phyloP scores from a whole-genome alignment of 2,329 filamentous ascomycete species.

The Xylaria sp. region DNA sequence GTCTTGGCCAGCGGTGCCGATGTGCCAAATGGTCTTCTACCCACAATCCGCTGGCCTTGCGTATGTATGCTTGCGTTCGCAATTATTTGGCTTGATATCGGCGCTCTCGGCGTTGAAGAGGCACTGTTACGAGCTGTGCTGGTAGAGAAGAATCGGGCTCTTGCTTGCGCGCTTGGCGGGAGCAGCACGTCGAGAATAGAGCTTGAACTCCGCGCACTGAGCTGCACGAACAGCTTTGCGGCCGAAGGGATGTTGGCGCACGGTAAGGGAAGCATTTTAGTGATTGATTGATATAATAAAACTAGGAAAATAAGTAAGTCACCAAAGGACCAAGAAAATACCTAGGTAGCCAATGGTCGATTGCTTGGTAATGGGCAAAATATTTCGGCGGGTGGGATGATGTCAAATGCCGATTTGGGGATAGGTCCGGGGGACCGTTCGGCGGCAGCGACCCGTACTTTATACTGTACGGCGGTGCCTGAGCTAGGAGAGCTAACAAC shows the following conservation, averaged over 20 bases:
- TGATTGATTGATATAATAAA: not conserved
- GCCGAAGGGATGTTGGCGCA: slow-evolving; percentile 54
- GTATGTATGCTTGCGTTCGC: slow-evolving; percentile 4
- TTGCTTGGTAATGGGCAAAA: slow-evolving; percentile 30
- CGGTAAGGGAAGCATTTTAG: slow-evolving; percentile 43
- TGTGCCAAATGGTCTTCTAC: slow-evolving; percentile 23
- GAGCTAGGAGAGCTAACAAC: not conserved
- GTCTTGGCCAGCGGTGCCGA: slow-evolving; percentile 53
- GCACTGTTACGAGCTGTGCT: slow-evolving; percentile 44
- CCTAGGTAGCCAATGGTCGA: no score
- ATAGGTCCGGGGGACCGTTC: not conserved
- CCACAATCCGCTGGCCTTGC: not conserved
- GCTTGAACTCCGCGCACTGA: slow-evolving; percentile 41
- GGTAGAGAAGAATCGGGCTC: slow-evolving; percentile 43
- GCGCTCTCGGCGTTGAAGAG: not conserved
- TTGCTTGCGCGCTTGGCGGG: slow-evolving; percentile 42
- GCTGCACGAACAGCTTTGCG: slow-evolving; percentile 50
- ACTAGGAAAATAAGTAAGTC: no score
- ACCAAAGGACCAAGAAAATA: not conserved
- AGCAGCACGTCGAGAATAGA: slow-evolving; percentile 54
- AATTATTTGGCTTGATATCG: slow-evolving; percentile 25
- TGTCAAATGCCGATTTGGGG: slow-evolving; percentile 40
- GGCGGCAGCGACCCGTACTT: not conserved
- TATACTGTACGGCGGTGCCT: not conserved
- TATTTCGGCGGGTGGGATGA: slow-evolving; percentile 44